Evolutionary conservation across 441 rosid genomes (phyloP).

Genomic region (Euphorbia schlechtendalii): DNA sequence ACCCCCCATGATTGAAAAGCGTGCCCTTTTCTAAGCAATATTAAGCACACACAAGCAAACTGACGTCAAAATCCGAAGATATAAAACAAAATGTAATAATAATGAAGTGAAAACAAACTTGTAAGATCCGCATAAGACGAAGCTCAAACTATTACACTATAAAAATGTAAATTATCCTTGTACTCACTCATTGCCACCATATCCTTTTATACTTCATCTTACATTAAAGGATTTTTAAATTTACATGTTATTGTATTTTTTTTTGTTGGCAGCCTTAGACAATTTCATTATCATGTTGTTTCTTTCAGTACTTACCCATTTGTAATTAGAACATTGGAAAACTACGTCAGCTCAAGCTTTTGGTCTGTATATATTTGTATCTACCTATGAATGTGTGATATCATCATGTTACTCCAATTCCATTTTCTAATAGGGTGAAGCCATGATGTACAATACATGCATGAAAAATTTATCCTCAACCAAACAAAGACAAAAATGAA

Average conservation of each 20-base stretch:
- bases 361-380: not conserved
- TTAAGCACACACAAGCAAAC: conserved; percentile 4
- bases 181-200: not conserved
- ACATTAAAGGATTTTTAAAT: not conserved
- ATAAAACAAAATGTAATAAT: not conserved
- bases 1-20: conserved; percentile 94
- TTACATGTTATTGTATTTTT: not conserved
- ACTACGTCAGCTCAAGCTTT: not conserved
- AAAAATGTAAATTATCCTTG: not conserved
- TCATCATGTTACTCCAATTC: not conserved
- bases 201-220: not conserved
- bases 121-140: not conserved
- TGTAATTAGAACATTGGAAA: not conserved
- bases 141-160: too few relatives aligned
- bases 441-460: not conserved
- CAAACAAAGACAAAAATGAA: not conserved
- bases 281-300: not conserved
- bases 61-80: conserved; percentile 5
- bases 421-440: not conserved
- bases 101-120: not conserved
- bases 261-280: not conserved
- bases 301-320: not conserved
- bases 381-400: not conserved
- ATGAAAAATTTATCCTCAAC: not conserved
- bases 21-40: conserved; percentile 62